phyloP scores from a whole-genome alignment of 768 basidiomycete species.

The Podaxis carcinomalis region DNA sequence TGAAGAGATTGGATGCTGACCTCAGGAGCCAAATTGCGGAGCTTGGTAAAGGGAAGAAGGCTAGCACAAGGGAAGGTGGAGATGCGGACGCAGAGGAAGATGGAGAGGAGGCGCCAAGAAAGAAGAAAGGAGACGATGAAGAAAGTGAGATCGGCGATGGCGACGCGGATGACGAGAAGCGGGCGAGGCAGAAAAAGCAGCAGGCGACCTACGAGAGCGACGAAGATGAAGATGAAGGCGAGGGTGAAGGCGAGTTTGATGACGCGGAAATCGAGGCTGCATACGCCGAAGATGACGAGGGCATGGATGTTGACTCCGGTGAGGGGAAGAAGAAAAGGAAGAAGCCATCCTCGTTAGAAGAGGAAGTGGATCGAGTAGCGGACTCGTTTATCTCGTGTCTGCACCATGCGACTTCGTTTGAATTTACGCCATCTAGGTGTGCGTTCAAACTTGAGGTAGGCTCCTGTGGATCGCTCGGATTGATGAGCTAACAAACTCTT shows the following conservation, averaged over 20 bases:
- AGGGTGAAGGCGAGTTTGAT: conserved; percentile 39
- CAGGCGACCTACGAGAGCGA: conserved; percentile 76
- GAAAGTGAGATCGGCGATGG: conserved; percentile 78
- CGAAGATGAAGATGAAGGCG: conserved; percentile 52
- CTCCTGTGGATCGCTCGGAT: conserved; percentile 8
- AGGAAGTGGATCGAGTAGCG: conserved; percentile 39
- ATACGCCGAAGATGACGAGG: conserved; percentile 49
- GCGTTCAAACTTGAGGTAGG: conserved; percentile 82
- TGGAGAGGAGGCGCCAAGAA: conserved; percentile 29
- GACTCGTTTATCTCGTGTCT: conserved; percentile 54
- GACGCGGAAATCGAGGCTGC: conserved; percentile 63
- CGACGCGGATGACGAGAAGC: conserved; percentile 78
- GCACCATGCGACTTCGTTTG: conserved; percentile 66
- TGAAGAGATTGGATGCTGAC: conserved; percentile 81
- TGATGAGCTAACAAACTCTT: conserved; percentile 8
- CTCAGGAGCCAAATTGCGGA: conserved; percentile 74
- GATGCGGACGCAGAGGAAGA: conserved; percentile 57
- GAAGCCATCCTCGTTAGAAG: conserved; percentile 31
- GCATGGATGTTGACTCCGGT: conserved; percentile 22
- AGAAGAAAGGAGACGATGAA: conserved; percentile 51
- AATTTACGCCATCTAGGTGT: conserved; percentile 62
- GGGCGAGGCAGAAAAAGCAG: conserved; percentile 64
- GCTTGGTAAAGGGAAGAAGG: conserved; percentile 75
- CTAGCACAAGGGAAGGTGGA: conserved; percentile 39
- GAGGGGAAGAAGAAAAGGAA: conserved; percentile 19